Percentiles rank a stretch among this genome's conserved stretches.
phyloP scores from a whole-genome alignment of 306 rosid species.

The Prunus mira region DNA sequence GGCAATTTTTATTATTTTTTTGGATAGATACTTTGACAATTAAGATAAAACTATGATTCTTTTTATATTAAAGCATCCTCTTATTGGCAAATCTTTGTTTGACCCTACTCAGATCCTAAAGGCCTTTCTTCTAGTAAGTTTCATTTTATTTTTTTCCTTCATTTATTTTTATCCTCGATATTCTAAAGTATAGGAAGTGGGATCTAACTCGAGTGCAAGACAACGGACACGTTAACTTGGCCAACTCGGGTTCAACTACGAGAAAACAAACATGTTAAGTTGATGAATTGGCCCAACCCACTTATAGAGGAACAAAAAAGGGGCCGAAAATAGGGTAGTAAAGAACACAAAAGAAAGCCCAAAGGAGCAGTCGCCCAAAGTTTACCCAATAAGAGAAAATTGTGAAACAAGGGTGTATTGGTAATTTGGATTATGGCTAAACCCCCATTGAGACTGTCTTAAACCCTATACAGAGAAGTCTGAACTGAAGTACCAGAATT shows the following conservation, averaged over 20 bases:
- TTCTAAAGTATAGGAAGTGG: no score
- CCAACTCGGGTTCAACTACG: rapidly evolving
- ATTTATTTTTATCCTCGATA: no score
- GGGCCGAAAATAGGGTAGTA: background rate
- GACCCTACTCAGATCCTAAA: no score
- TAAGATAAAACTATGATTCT: background rate
- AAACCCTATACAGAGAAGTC: background rate
- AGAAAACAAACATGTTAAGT: no score
- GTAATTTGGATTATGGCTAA: background rate
- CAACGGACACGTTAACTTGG: no score
- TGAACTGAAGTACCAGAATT: background rate
- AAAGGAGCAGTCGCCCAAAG: background rate
- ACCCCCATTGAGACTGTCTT: background rate
- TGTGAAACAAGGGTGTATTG: background rate
- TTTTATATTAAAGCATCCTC: background rate
- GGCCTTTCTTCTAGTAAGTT: no score
- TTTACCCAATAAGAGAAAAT: background rate
- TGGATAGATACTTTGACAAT: background rate
- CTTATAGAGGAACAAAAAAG: background rate
- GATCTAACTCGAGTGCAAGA: no score
- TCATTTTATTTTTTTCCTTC: no score
- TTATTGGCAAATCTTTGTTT: no score
- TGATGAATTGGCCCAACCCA: no score
- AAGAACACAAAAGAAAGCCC: no score
- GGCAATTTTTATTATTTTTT: no score